Evolutionary conservation across 139 green algal species (phyloP).

Genomic region (Auxenochlorella protothecoides): DNA sequence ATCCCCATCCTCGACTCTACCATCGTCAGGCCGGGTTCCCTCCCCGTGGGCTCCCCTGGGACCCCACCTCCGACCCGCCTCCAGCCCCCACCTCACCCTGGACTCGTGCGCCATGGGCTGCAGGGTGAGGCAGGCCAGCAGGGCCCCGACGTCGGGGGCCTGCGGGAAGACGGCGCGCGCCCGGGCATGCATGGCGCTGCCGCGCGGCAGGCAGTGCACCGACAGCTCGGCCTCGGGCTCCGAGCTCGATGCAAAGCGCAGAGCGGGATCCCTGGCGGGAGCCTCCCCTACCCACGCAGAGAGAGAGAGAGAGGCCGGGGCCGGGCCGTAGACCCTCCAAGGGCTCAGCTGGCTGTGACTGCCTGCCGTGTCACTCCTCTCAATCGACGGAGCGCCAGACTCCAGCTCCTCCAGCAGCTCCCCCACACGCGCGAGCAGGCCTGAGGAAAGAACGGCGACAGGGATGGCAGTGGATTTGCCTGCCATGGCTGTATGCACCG

Average conservation of each 20-base stretch:
- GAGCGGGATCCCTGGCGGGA: constrained; percentile 2
- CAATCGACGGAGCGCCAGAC: background rate
- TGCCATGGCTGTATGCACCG: background rate
- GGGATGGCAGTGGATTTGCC: background rate
- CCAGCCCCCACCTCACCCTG: background rate
- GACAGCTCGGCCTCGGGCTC: constrained; percentile 16
- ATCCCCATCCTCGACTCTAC: too few relatives aligned
- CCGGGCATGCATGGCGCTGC: constrained; percentile 4
- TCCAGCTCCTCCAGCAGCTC: constrained; percentile 22
- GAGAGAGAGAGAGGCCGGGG: background rate
- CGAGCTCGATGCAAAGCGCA: too few relatives aligned
- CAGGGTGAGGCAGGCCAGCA: constrained; percentile 22
- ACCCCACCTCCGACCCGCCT: too few relatives aligned
- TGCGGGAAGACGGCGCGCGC: constrained; percentile 23
- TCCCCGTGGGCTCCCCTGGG: too few relatives aligned
- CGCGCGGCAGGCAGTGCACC: constrained; percentile 15
- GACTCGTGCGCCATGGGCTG: constrained; percentile 20
- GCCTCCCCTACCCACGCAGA: background rate
- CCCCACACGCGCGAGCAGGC: constrained; percentile 21
- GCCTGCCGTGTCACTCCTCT: background rate
- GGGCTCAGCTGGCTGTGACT: background rate
- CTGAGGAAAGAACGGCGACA: background rate
- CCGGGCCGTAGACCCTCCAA: background rate
- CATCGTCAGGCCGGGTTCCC: too few relatives aligned
- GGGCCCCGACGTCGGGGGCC: background rate